A percentile compares a stretch with the other conserved stretches of the same genome.
Conservation (phyloP, 805 yeast genomes). For the Saturnispora serradocipensis region DNA sequence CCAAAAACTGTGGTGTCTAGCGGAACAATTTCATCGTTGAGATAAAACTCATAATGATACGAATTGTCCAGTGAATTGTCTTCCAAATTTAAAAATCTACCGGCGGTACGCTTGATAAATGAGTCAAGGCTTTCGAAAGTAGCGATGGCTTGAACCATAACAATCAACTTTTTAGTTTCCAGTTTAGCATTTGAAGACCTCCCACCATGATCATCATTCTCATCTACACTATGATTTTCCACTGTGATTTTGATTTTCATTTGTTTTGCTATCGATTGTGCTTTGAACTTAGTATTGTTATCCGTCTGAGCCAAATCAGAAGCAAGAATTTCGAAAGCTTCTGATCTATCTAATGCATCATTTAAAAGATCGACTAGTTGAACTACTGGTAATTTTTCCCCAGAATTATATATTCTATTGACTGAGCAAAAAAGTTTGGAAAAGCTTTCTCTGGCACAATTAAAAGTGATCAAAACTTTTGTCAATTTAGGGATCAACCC, state of each 20-base stretch:
- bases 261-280: conserved; percentile 63
- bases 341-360: conserved; percentile 64
- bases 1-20: conserved; percentile 68
- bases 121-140: conserved; percentile 44
- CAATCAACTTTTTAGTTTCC: conserved; percentile 22
- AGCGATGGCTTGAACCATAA: conserved; percentile 51
- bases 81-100: conserved; percentile 21
- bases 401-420: conserved; percentile 23
- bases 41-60: conserved; percentile 43
- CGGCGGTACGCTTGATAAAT: conserved; percentile 36
- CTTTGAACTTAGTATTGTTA: conserved; percentile 26
- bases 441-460: conserved; percentile 31
- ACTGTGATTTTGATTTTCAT: conserved; percentile 46
- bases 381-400: conserved; percentile 29
- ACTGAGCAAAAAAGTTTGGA: conserved; percentile 36
- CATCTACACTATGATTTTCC: not conserved
- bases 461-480: conserved; percentile 25
- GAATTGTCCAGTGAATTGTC: conserved; percentile 16
- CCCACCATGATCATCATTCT: not conserved
- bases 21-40: conserved; percentile 51
- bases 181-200: conserved; percentile 25
- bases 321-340: conserved; percentile 60
- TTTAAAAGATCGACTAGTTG: conserved; percentile 52
- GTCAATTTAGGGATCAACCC: conserved; percentile 45
- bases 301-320: conserved; percentile 9